These are phyloP conservation scores for Bassia scoparia DNA, from an alignment of 148 eudicot genomes.

Conservation along the genomic window DNA sequence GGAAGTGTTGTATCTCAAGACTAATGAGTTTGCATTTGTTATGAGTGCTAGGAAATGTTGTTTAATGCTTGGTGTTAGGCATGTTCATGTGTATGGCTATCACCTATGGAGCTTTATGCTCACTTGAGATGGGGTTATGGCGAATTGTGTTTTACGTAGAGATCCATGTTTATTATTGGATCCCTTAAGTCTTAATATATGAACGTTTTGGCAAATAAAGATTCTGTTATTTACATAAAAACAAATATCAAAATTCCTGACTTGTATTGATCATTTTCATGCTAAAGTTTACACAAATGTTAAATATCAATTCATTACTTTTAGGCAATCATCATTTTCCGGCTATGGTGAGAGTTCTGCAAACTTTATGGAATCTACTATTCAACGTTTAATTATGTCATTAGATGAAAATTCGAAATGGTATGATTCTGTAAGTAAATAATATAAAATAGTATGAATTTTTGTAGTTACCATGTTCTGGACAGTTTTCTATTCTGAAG, in stretches of 20 bases:
- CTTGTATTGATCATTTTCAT: not conserved
- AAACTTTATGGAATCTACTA: slow-evolving; percentile 34
- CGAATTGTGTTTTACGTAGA: not conserved
- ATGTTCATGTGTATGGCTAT: not conserved
- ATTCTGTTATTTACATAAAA: not conserved
- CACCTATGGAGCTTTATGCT: not conserved
- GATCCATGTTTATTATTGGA: no score
- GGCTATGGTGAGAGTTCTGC: slow-evolving; percentile 25
- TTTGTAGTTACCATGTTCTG: not conserved
- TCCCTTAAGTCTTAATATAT: no score
- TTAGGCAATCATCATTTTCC: no score
- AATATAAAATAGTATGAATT: not conserved
- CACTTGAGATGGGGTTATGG: no score
- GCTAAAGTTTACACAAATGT: not conserved
- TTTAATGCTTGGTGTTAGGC: not conserved
- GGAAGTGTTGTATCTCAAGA: not conserved
- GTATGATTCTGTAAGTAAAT: slow-evolving; percentile 33
- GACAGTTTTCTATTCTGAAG: not conserved
- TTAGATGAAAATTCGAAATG: slow-evolving; percentile 46
- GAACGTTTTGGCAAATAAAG: not conserved
- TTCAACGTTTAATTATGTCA: slow-evolving; percentile 36
- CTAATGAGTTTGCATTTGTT: not conserved
- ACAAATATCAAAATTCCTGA: no score
- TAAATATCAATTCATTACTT: slow-evolving; percentile 31
- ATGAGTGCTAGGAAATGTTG: not conserved